Base-by-base conservation (phyloP, 31 red algal genomes). In the Bonnemaisonia californica region DNA sequence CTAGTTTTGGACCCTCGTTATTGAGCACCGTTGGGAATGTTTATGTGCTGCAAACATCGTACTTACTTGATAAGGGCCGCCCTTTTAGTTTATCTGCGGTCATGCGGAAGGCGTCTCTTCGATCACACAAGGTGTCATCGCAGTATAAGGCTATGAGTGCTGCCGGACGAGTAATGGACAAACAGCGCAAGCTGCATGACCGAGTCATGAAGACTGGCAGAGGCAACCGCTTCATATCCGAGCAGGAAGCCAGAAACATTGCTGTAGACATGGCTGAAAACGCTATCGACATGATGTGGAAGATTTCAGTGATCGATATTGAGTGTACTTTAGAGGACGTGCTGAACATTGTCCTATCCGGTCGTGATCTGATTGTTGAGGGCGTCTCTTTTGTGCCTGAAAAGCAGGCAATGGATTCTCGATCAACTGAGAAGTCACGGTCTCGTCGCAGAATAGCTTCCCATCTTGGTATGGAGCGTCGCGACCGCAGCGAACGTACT, bases 211-310 rank as follows among this genome's bases (percentile, higher is more conserved):
- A 81, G 45, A 62, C 79, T 70, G 71, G 76, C 11, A 28, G 74
- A 23, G 78, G 72, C 1, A 45, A 80, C 7, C 71, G 81, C 8
- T 84, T 62, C 54, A 84, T 92, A 56, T 85, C 89, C n/a, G 76
- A 84, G 23, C 74, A 84, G 0, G 89, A 92, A 66, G 89, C 81
- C 32, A 72, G 76, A 48, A 63, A 57, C 57, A 92, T 92, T 79
- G 89, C 80, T 12, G 59, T 74, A 23, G 78, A 82, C 72, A 92
- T 92, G 89, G 76, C 80, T 19, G 74, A 79, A 55, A 92, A 85
- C 69, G 89, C 81, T 27, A 83, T 93, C 38, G 91, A 93, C 56
- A 81, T 93, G 79, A 82, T 93, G 80, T 93, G 91, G 91, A 87
- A 93, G 69, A 87, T 88, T 40, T 85, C 91, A 1, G 80, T 87